Conservation (phyloP, 2,329 filamentous ascomycete species). For the Colletotrichum neosansevieriae region DNA sequence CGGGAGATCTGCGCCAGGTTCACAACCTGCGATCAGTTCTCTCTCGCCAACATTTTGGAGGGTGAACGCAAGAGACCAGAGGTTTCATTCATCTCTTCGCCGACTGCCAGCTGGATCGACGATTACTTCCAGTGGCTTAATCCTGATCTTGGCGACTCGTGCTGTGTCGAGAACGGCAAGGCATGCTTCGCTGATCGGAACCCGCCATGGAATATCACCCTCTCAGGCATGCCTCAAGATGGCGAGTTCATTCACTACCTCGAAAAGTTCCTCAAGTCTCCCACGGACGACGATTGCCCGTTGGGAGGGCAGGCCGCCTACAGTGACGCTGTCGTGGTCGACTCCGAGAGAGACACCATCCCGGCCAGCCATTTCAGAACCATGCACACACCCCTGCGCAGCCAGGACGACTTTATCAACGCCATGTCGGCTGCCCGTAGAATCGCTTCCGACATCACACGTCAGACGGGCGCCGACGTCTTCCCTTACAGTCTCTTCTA, state of each 20-base stretch:
- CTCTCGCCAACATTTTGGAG: conserved; percentile 90
- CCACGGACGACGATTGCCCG: conserved; percentile 86
- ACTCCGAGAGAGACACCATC: conserved; percentile 74
- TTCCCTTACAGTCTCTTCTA: conserved; percentile 99
- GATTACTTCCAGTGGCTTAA: conserved; percentile 93
- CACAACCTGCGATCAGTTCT: conserved; percentile 86
- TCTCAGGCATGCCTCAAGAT: conserved; percentile 92
- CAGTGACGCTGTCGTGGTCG: conserved; percentile 83
- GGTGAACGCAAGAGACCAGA: conserved; percentile 92
- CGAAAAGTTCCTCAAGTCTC: conserved; percentile 82
- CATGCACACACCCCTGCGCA: conserved; percentile 86
- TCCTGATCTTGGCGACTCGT: conserved; percentile 79
- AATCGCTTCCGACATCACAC: conserved; percentile 81
- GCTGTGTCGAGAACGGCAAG: conserved; percentile 77
- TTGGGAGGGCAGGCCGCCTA: conserved; percentile 91
- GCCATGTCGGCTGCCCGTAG: conserved; percentile 91
- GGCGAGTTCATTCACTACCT: conserved; percentile 92
- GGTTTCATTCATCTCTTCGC: conserved; percentile 87
- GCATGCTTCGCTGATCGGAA: conserved; percentile 83
- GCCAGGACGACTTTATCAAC: conserved; percentile 91
- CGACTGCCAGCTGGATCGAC: conserved; percentile 94
- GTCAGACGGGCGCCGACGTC: conserved; percentile 80
- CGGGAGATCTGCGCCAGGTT: conserved; percentile 91
- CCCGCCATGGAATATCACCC: conserved; percentile 89
- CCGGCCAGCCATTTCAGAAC: conserved; percentile 93